Percentiles rank a stretch among this genome's conserved stretches.
phyloP scores from a whole-genome alignment of 23 red algal genomes.

The Gracilaria domingensis region DNA sequence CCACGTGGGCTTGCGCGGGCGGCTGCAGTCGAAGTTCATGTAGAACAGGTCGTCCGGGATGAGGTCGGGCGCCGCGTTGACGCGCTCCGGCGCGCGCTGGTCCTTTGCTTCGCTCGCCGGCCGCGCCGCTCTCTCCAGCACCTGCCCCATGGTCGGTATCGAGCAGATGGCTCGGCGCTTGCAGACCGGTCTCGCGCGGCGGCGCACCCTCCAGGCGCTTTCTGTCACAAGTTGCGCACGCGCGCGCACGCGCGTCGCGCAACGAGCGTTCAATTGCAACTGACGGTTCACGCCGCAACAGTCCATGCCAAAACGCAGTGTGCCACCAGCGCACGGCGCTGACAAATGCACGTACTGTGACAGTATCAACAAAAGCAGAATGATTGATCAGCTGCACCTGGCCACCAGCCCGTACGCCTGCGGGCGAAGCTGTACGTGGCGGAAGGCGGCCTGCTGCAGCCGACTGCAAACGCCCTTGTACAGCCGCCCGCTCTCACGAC shows the following conservation, averaged over 20 bases:
- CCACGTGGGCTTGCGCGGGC: not conserved
- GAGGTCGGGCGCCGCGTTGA: slow-evolving; percentile 24
- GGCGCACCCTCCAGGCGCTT: too few species aligned
- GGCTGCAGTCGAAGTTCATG: slow-evolving; percentile 59
- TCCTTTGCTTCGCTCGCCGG: not conserved
- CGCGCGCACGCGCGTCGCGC: too few species aligned
- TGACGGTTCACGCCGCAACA: not conserved
- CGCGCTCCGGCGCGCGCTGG: not conserved
- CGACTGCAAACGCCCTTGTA: slow-evolving; percentile 59
- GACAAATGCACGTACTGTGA: too few species aligned
- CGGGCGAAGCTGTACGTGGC: not conserved
- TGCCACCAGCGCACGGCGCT: not conserved
- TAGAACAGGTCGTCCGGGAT: slow-evolving; percentile 60
- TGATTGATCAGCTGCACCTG: not conserved
- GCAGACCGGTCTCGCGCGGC: too few species aligned
- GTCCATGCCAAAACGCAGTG: not conserved
- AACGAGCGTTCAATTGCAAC: not conserved
- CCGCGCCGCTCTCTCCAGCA: not conserved
- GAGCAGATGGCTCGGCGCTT: too few species aligned
- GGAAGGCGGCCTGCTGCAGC: slow-evolving; percentile 50
- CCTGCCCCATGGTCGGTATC: not conserved
- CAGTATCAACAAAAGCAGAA: not conserved
- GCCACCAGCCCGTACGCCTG: slow-evolving; percentile 60
- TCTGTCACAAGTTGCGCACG: too few species aligned
- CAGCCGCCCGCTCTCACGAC: slow-evolving; percentile 69